Evolutionary conservation across 1,284 basidiomycete genomes (phyloP).

Genomic region (Cryptococcus sp.): DNA sequence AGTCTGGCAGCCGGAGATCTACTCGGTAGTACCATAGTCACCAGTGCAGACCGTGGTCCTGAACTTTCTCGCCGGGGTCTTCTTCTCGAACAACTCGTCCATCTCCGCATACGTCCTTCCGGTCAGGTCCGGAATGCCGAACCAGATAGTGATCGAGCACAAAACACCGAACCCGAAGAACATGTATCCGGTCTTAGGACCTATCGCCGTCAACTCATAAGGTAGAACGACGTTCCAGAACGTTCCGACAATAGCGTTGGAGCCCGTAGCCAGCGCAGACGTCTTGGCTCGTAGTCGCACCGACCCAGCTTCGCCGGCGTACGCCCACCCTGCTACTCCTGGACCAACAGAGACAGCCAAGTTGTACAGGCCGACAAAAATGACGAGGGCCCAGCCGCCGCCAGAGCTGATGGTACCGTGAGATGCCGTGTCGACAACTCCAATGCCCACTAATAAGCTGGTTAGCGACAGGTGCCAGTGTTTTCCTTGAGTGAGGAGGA

Average conservation of each 20-base stretch:
- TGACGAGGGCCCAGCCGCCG: constrained; percentile 10
- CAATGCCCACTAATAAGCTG: constrained; percentile 11
- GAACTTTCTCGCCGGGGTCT: neutral
- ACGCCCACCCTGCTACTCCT: constrained; percentile 22
- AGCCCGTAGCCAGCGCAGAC: constrained; percentile 14
- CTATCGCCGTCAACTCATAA: constrained; percentile 15
- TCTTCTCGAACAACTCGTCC: constrained; percentile 18
- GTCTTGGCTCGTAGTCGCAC: constrained; percentile 24
- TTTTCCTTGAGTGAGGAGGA: no score
- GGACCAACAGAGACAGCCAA: constrained; percentile 19
- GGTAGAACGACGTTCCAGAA: constrained; percentile 22
- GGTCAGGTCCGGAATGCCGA: constrained; percentile 26
- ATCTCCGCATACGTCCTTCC: constrained; percentile 19
- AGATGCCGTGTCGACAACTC: constrained; percentile 11
- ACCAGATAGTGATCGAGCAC: constrained; percentile 10
- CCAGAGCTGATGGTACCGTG: constrained; percentile 5
- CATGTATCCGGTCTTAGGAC: constrained; percentile 12
- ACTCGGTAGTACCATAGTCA: neutral
- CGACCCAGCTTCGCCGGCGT: constrained; percentile 24
- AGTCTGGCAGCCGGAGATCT: no score
- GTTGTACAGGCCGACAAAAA: constrained; percentile 22
- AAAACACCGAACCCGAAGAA: constrained; percentile 18
- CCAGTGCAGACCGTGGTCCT: neutral
- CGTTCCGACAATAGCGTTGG: constrained; percentile 22
- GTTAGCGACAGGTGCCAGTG: neutral